Base-by-base conservation (phyloP, 257 asterid genomes). In the Petunia axillaris region DNA sequence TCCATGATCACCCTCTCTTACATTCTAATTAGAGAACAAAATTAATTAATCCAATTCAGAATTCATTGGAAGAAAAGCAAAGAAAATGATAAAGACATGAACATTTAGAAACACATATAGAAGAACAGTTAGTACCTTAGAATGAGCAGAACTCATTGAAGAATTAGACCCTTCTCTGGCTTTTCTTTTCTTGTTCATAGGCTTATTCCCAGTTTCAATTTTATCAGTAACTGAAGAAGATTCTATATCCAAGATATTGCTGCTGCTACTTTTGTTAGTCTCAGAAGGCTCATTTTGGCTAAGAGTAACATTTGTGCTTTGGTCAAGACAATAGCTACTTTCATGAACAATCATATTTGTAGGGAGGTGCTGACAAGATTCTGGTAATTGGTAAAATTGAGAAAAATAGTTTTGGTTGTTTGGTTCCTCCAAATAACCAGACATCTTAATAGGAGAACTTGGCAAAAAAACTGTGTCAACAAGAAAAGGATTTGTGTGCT, bases 191-290 rank as follows among this genome's bases (percentile, higher is more conserved):
- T 74, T 82, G 37, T 52, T 77, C 63, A 83, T 76, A 55, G 81
- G 73, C 55, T 82, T 74, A 50, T 79, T 78, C 6, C 83, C 84
- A 80, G 37, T 76, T 38, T 86, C 86, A 63, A 54, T 80, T 77
- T 82, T 86, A 67, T 83, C 87, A 60, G 89, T 83, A 4, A 73
- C 87, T 35, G 94, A 88, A 2, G 92, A 88, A 62, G 94, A 89
- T 80, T 87, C 89, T 25, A 71, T 71, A 48, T 71, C 77, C 55
- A 71, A 71, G 25, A 43, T 71, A 16, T 25, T 6, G 77, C 87
- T 83, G 85, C 82, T 50, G 13, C 57, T 66, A 37, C 77, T 84
- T 40, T 86, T 88, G 86, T 85, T 85, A 40, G 84, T 70, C 39
- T 52, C 66, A 77, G 62, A 54, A 62, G 76, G 54, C n/a, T 75